These are phyloP conservation scores for Verticillium nonalfalfae DNA, from an alignment of 2,329 filamentous ascomycete species.

Conservation along the genomic window DNA sequence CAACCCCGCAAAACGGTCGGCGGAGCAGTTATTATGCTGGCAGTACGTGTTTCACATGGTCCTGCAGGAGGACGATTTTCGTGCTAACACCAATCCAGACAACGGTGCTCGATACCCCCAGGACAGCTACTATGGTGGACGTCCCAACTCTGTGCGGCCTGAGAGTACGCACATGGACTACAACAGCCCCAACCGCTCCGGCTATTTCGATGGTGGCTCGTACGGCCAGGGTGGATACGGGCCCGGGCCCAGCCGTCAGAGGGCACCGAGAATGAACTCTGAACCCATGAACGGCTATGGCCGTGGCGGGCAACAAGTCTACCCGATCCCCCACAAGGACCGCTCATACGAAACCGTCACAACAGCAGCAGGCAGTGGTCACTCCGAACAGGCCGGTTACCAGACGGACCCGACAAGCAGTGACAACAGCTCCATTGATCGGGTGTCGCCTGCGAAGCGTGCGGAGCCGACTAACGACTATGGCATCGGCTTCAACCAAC, in stretches of 20 bases:
- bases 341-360: slow-evolving; percentile 83
- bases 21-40: slow-evolving; percentile 51
- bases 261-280: slow-evolving; percentile 35
- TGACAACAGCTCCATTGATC: slow-evolving; percentile 86
- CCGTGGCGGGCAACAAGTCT: slow-evolving; percentile 35
- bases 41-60: slow-evolving; percentile 15
- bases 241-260: slow-evolving; percentile 20
- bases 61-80: slow-evolving; percentile 4
- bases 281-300: slow-evolving; percentile 35
- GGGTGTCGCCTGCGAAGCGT: slow-evolving; percentile 48
- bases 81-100: slow-evolving; percentile 17
- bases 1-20: slow-evolving; percentile 42
- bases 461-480: slow-evolving; percentile 54
- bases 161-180: slow-evolving; percentile 34
- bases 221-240: slow-evolving; percentile 21
- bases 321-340: slow-evolving; percentile 57
- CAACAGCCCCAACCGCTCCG: slow-evolving; percentile 24
- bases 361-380: slow-evolving; percentile 67
- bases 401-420: slow-evolving; percentile 82
- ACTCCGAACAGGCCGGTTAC: slow-evolving; percentile 70
- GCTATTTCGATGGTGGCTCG: slow-evolving; percentile 35
- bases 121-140: slow-evolving; percentile 44
- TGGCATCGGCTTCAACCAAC: slow-evolving; percentile 51
- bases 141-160: slow-evolving; percentile 31
- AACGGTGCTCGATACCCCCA: slow-evolving; percentile 39